Base-by-base conservation (phyloP, 2,329 filamentous ascomycete species). In the Monosporascus sp. region DNA sequence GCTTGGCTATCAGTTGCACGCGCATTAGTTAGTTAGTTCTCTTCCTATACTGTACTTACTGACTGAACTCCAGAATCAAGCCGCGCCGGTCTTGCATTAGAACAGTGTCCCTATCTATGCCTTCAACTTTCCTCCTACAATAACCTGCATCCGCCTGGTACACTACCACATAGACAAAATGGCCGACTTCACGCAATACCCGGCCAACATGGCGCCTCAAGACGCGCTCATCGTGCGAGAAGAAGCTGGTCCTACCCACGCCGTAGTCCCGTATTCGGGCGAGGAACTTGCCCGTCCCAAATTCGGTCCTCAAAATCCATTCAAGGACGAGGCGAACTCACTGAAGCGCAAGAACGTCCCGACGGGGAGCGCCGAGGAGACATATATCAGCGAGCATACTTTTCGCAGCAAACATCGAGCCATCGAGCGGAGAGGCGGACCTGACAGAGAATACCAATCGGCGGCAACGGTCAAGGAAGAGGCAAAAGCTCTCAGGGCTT, bases 381-480 rank as follows among this genome's bases (percentile, higher is more conserved):
- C 89, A 0, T 89, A 84, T 61, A 84, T 99, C 59, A 96, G 90
- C 70, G 94, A 97, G 65, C 84, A 93, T 58, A 91, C 89, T 1
- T 99, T 99, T 69, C 85, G 90, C 61, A 84, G 83, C 65, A 91
- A 94, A 59, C 92, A 97, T 68, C 87, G 91, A 53, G 91, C 91
- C 2, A 82, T 94, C 55, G 87, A 93, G 68, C 81, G 87, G 57
- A 83, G 64, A 68, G 86, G 72, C 59, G 80, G 82, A 57, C 72
- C 81, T 0, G 76, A 78, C 60, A 71, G 80, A 52, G 80, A 86
- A 62, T 77, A 78, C 56, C 77, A 81, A 61, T 78, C 75, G 19
- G 77, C 76, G 26, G 65, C 68, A 20, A 71, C 85, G 14, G 75
- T 82, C 27, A 97, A 95, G 70, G 88, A 88, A 59, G 81, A 86